Percentiles rank a stretch among this genome's conserved stretches.
Evolutionary conservation across 345 rosid species (phyloP).

Genomic region (Syzygium grande): DNA sequence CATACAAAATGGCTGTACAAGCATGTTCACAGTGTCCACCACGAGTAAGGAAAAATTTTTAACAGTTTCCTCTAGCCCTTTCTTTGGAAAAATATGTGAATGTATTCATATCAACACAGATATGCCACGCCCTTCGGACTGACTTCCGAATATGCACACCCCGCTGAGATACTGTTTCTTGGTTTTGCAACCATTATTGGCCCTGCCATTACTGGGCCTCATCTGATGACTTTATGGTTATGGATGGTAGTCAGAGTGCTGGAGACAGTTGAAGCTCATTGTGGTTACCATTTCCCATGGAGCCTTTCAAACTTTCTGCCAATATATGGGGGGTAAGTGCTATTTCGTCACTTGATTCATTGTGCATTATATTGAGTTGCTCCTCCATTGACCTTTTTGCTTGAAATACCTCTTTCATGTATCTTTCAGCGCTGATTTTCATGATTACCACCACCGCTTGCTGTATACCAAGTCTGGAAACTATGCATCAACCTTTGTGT

Average conservation of each 20-base stretch:
- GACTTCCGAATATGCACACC: conserved; percentile 97
- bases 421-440: conserved; percentile 82
- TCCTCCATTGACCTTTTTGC: neutral
- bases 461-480: conserved; percentile 96
- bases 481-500: conserved; percentile 86
- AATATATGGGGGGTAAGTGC: conserved; percentile 89
- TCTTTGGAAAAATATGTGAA: neutral
- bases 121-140: conserved; percentile 98
- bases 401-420: neutral
- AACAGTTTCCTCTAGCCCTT: neutral
- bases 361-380: neutral
- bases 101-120: conserved; percentile 26
- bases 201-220: conserved; percentile 97
- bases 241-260: conserved; percentile 92
- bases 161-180: conserved; percentile 88
- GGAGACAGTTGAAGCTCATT: conserved; percentile 98
- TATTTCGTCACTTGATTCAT: neutral
- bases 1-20: conserved; percentile 97
- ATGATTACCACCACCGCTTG: conserved; percentile 95
- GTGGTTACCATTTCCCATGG: conserved; percentile 99
- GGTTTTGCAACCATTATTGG: conserved; percentile 95
- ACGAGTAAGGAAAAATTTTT: conserved; percentile 60
- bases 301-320: conserved; percentile 89
- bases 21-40: conserved; percentile 96
- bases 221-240: conserved; percentile 82